Percentiles rank a stretch among this genome's conserved stretches.
phyloP scores from a whole-genome alignment of 345 rosid genomes.

The Sisymbrium altissimum region DNA sequence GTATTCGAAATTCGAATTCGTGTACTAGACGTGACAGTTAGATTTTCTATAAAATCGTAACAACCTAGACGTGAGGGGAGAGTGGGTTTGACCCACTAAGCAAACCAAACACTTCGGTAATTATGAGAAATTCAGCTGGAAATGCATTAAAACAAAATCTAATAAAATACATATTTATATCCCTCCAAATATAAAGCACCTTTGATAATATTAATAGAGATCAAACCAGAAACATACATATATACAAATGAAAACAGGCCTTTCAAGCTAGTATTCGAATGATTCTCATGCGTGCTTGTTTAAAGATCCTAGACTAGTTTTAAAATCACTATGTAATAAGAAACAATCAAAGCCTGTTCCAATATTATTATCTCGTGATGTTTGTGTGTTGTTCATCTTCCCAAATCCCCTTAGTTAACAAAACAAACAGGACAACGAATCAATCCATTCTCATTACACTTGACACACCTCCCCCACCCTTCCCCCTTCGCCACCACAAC shows the following conservation, averaged over 20 bases:
- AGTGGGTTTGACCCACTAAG: no score
- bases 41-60: no score
- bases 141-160: no score
- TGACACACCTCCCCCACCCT: slow-evolving; percentile 52
- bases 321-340: background rate
- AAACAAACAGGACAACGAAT: slow-evolving; percentile 70
- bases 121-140: no score
- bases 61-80: no score
- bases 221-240: no score
- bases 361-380: background rate
- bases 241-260: background rate
- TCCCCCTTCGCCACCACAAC: slow-evolving; percentile 38
- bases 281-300: background rate
- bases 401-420: background rate
- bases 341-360: background rate
- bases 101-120: no score
- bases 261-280: background rate
- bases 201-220: no score
- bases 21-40: no score
- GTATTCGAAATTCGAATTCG: no score
- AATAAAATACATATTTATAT: no score
- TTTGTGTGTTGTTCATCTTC: slow-evolving; percentile 4
- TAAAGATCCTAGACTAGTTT: background rate
- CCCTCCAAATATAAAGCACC: no score
- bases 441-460: slow-evolving; percentile 88